These are phyloP conservation scores for Trichodelitschia bisporula DNA, from an alignment of 495 filamentous ascomycete genomes.

Conservation along the genomic window DNA sequence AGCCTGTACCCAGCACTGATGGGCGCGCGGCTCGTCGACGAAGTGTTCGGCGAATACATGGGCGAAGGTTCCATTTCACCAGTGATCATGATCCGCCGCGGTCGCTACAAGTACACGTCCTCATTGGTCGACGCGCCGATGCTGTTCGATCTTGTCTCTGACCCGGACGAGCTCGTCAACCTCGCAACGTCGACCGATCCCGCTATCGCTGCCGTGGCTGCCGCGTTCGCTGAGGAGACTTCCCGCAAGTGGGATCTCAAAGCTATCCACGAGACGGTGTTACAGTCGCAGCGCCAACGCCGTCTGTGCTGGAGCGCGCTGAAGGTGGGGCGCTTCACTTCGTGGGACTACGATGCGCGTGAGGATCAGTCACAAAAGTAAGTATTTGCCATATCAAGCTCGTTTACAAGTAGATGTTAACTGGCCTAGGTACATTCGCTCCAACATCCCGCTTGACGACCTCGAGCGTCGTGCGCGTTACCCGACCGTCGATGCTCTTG, in stretches of 20 bases:
- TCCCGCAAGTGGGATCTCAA: slow-evolving; percentile 48
- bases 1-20: slow-evolving; percentile 48
- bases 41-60: slow-evolving; percentile 70
- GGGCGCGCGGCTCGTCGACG: slow-evolving; percentile 36
- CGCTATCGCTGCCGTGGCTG: slow-evolving; percentile 22
- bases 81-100: slow-evolving; percentile 74
- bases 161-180: slow-evolving; percentile 53
- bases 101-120: slow-evolving; percentile 60
- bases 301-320: slow-evolving; percentile 51
- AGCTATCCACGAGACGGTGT: slow-evolving; percentile 38
- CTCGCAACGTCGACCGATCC: slow-evolving; percentile 26
- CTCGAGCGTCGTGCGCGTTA: slow-evolving; percentile 39
- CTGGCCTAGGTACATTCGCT: slow-evolving; percentile 32
- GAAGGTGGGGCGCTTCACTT: slow-evolving; percentile 36
- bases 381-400: slow-evolving; percentile 5
- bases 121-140: slow-evolving; percentile 58
- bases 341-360: slow-evolving; percentile 57
- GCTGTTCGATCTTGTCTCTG: slow-evolving; percentile 46
- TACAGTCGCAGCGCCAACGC: slow-evolving; percentile 45
- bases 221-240: slow-evolving; percentile 40
- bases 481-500: slow-evolving; percentile 33
- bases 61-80: slow-evolving; percentile 69
- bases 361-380: slow-evolving; percentile 51
- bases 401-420: neutral
- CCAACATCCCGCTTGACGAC: slow-evolving; percentile 41